Evolutionary conservation across 345 rosid species (phyloP).

Genomic region (Erodium maritimum): DNA sequence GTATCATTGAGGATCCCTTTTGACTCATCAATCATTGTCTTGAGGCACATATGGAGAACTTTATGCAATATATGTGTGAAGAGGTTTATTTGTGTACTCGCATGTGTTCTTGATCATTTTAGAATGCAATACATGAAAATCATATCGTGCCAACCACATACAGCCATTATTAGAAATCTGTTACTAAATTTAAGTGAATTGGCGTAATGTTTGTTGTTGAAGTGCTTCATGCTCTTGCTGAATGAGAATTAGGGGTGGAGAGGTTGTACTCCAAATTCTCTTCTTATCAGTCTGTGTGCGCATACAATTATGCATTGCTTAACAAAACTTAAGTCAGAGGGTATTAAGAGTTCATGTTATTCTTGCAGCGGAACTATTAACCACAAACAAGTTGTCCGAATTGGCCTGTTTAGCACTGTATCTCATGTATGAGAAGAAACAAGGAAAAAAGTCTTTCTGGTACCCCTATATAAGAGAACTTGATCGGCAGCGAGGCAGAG

Average conservation of each 20-base stretch:
- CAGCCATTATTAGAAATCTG: neutral
- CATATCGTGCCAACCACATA: neutral
- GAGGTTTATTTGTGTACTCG: neutral
- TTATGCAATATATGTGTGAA: no score
- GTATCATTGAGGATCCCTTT: neutral
- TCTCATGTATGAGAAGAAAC: slow-evolving; percentile 96
- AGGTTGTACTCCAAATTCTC: neutral
- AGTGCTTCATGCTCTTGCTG: neutral
- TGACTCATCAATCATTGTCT: neutral
- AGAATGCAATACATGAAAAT: neutral
- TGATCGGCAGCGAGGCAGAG: slow-evolving; percentile 95
- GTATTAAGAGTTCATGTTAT: slow-evolving; percentile 6
- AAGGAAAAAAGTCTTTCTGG: slow-evolving; percentile 91
- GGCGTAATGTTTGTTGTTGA: neutral
- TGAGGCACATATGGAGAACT: neutral
- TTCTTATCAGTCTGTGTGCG: neutral
- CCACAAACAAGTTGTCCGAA: slow-evolving; percentile 85
- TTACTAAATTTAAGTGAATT: neutral
- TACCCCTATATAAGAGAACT: slow-evolving; percentile 91
- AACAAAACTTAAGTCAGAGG: neutral
- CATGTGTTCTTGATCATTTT: neutral
- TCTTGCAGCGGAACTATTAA: slow-evolving; percentile 65
- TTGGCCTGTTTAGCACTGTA: slow-evolving; percentile 90
- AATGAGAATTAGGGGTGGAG: neutral
- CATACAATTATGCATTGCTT: neutral